phyloP scores from a whole-genome alignment of 768 basidiomycete genomes.

The Hypholoma sublateritium region DNA sequence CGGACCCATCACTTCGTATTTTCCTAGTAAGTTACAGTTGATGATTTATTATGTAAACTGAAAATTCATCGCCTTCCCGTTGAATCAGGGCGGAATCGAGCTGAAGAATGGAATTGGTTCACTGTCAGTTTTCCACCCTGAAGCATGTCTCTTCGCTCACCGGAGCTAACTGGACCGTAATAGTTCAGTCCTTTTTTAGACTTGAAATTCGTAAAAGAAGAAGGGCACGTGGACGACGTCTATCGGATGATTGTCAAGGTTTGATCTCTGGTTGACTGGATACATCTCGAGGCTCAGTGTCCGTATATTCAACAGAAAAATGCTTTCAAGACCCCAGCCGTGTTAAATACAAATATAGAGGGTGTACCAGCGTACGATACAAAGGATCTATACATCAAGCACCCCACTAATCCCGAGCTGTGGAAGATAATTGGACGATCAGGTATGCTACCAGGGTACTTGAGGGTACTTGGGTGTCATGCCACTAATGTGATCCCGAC shows the following conservation, averaged over 20 bases:
- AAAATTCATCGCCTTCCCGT: neutral
- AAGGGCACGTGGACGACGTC: neutral
- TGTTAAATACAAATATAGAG: neutral
- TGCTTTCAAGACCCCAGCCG: conserved; percentile 2
- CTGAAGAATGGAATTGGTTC: conserved; percentile 2
- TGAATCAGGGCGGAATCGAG: neutral
- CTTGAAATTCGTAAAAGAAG: conserved; percentile 2
- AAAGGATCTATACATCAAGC: neutral
- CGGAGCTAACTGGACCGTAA: too few relatives aligned
- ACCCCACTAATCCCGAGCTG: neutral
- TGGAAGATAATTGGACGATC: conserved; percentile 3
- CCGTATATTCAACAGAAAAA: neutral
- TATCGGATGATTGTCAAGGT: conserved; percentile 7
- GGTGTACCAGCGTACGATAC: conserved; percentile 8
- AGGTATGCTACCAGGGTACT: neutral
- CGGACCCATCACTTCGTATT: neutral
- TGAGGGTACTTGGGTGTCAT: too few relatives aligned
- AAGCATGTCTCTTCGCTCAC: too few relatives aligned
- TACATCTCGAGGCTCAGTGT: too few relatives aligned
- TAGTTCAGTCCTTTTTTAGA: conserved; percentile 1
- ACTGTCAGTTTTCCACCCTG: neutral
- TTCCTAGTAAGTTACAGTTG: neutral
- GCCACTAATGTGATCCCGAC: neutral
- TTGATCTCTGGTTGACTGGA: too few relatives aligned
- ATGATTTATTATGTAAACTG: neutral